These are phyloP conservation scores for Eucommia ulmoides DNA, from an alignment of 257 asterid genomes.

Conservation along the genomic window DNA sequence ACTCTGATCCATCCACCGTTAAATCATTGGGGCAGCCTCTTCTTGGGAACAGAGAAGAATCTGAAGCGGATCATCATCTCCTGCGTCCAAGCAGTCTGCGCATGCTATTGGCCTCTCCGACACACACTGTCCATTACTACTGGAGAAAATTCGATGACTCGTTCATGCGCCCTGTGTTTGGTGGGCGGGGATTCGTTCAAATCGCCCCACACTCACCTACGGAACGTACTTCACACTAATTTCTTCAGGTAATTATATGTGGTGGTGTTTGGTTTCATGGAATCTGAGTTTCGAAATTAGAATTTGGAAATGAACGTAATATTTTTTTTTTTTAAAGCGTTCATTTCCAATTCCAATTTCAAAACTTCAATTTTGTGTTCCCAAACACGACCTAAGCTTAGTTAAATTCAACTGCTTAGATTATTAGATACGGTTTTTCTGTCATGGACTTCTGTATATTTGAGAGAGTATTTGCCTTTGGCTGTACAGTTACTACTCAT, in stretches of 20 bases:
- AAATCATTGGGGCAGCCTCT: constrained; percentile 23
- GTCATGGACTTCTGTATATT: too few relatives aligned
- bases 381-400: too few relatives aligned
- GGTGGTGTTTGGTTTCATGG: background rate
- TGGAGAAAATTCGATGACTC: constrained; percentile 56
- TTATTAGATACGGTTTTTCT: too few relatives aligned
- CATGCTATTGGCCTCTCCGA: constrained; percentile 36
- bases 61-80: constrained; percentile 6
- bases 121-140: constrained; percentile 31
- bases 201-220: constrained; percentile 10
- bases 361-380: too few relatives aligned
- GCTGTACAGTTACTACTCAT: too few relatives aligned
- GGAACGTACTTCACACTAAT: constrained; percentile 12
- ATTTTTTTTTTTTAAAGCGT: too few relatives aligned
- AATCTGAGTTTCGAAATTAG: too few relatives aligned
- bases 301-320: too few relatives aligned
- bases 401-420: too few relatives aligned
- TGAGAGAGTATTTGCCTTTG: too few relatives aligned
- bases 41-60: constrained; percentile 15
- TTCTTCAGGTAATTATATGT: background rate
- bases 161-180: constrained; percentile 59
- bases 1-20: constrained; percentile 27
- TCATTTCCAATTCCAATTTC: too few relatives aligned
- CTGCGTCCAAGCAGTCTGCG: constrained; percentile 23
- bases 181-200: constrained; percentile 34